Percentiles rank a stretch among this genome's conserved stretches.
Evolutionary conservation across 768 basidiomycete genomes (phyloP).

Genomic region (Lentinula sp.): DNA sequence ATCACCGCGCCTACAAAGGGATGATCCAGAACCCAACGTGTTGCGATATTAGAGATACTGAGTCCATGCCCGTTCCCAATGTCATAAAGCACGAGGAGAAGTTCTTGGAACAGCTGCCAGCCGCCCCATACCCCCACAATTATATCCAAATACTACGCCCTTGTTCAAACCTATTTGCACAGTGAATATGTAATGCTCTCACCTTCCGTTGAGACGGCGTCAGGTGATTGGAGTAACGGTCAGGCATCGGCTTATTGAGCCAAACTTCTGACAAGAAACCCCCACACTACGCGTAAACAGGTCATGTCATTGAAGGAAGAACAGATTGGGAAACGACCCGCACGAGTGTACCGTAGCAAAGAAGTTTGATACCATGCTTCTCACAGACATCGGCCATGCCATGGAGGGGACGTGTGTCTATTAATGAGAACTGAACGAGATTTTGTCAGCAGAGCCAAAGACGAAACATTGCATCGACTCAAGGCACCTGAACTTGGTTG

Average conservation of each 20-base stretch:
- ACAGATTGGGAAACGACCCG: constrained; percentile 16
- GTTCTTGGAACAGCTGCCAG: constrained; percentile 69
- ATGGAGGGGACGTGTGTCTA: constrained; percentile 72
- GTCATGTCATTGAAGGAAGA: constrained; percentile 7
- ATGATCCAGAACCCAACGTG: constrained; percentile 80
- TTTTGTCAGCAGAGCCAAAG: neutral
- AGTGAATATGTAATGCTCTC: constrained; percentile 12
- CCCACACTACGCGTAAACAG: constrained; percentile 50
- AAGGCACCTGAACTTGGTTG: constrained; percentile 74
- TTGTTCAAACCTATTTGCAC: neutral
- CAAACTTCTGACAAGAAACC: constrained; percentile 78
- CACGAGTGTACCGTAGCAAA: constrained; percentile 81
- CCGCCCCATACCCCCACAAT: constrained; percentile 75
- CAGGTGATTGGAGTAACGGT: constrained; percentile 58
- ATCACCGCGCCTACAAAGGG: constrained; percentile 72
- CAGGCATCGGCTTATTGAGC: constrained; percentile 62
- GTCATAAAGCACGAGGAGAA: constrained; percentile 51
- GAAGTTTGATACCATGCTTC: constrained; percentile 63
- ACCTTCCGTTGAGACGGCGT: constrained; percentile 85
- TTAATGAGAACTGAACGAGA: constrained; percentile 61
- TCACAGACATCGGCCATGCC: constrained; percentile 74
- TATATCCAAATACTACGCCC: constrained; percentile 73
- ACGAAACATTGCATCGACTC: neutral
- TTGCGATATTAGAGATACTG: constrained; percentile 75
- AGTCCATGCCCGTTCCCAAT: constrained; percentile 63